These are phyloP conservation scores for Bombardia bombarda DNA, from an alignment of 495 filamentous ascomycete genomes.

Conservation along the genomic window DNA sequence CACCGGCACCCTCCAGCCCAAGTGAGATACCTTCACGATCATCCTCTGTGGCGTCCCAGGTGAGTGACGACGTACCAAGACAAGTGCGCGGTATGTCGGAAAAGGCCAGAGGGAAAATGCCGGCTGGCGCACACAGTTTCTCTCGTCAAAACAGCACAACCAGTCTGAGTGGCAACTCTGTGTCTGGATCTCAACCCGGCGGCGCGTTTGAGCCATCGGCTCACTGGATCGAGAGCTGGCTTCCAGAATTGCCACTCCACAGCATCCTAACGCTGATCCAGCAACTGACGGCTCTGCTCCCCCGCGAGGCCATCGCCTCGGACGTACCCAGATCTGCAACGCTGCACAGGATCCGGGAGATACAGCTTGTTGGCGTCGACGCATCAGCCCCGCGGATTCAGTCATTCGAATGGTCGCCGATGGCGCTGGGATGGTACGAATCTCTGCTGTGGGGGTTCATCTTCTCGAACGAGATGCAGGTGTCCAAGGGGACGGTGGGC, in stretches of 20 bases:
- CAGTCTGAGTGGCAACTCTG: conserved; percentile 63
- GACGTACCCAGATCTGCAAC: conserved; percentile 27
- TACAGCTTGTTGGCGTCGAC: conserved; percentile 55
- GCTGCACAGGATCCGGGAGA: conserved; percentile 31
- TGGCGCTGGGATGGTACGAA: conserved; percentile 94
- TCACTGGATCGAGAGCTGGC: conserved; percentile 86
- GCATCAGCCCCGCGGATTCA: conserved; percentile 70
- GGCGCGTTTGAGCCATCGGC: conserved; percentile 71
- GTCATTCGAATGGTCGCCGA: conserved; percentile 89
- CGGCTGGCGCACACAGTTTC: conserved; percentile 74
- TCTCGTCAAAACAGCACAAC: conserved; percentile 89
- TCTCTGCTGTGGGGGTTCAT: conserved; percentile 92
- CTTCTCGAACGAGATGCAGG: conserved; percentile 82
- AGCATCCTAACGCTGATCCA: conserved; percentile 77
- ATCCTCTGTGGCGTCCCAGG: conserved; percentile 57
- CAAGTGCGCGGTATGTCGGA: conserved; percentile 97
- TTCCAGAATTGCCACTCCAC: conserved; percentile 84
- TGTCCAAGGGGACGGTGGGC: conserved; percentile 80
- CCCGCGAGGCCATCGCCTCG: conserved; percentile 28
- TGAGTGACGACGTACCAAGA: conserved; percentile 67
- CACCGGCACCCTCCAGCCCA: conserved; percentile 63
- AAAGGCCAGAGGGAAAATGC: conserved; percentile 94
- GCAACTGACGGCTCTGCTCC: conserved; percentile 44
- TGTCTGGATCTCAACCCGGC: conserved; percentile 38
- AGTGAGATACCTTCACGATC: conserved; percentile 63